Base-by-base conservation (phyloP, 441 rosid genomes). In the Jatropha podagrica region DNA sequence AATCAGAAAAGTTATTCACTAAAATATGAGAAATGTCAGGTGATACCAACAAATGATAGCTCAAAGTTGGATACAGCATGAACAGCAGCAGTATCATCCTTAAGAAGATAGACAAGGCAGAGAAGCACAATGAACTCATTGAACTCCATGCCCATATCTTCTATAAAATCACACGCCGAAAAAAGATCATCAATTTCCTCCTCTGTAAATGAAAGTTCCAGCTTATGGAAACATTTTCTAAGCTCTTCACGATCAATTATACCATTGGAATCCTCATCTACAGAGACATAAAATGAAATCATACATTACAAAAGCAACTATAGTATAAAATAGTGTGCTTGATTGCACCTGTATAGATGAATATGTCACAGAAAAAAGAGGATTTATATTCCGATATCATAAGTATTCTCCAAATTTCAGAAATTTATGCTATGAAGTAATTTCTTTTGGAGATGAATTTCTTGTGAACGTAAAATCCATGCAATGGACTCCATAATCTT, bases 71-170 rank as follows among this genome's bases (percentile, higher is more conserved):
- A 86, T 88, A 90, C 97, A 75, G 89, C 84, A 37, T 75, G 84
- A 72, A 78, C 81, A 68, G 87, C 85, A 64, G 89, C 66, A 26
- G 96, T 87, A 68, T 89, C 89, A 46, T 84, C 90, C 80, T 92
- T 91, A 61, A 95, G 90, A 81, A 95, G 98, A 85, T 90, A 86
- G 68, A 87, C 96, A 18, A 93, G 96, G 79, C 99, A 92, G 48
- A 95, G 95, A 75, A 93, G 93, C 51, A 95, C 99, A 54, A 95
- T 83, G 86, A 93, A 95, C 78, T 93, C 99, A 23, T 90, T 91
- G 88, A 95, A 95, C 64, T 87, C 82, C 76, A 95, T 90, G 58
- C 90, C 94, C 96, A 79, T 85, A 76, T 93, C 90, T 41, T 90
- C 88, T 48, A 90, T 91, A 15, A 95, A 87, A 77, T 95, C 96